Evolutionary conservation across 192 early-diverging fungal species (phyloP), one percentile per base, ranked within the genome.

Genomic region (Coemansia sp.): DNA sequence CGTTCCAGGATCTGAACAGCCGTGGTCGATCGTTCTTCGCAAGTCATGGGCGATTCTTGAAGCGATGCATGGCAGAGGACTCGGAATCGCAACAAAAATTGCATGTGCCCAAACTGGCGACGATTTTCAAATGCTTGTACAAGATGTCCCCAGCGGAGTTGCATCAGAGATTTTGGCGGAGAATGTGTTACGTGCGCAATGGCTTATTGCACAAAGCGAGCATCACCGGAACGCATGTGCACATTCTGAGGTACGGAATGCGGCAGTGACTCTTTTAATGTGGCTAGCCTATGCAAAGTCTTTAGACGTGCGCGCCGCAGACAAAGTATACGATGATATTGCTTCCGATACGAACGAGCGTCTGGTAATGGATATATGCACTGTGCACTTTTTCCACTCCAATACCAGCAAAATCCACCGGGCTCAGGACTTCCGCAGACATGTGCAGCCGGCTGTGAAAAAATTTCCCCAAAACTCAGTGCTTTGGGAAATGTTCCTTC

Each of bases 1-100:
- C 3, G 20, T 60, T 13, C 40, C 57, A 1, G 57, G 2, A 3
- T 37, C n/a, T 7, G 61, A 64, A 20, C 34, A 38, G 19, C 10
- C 20, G 19, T 76, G 74, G 74, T 15, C 45, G 8, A 40, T 62
- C 8, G 74, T 70, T 2, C 27, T 70, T 13, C 55, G 68, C 40
- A 76, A 66, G 27, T 70, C 74, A 2, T 76, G 74, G 74, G 64
- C 64, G 0, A 23, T 67, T 14, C 50, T 70, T 9, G 74, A 76
- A 36, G 38, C 50, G 7, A n/a, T 52, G 33, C 61, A 62, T 37
- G 74, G 74, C 0, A n/a, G 68, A 2, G 74, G 68, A 3, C 10
- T 76, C n/a, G 23, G 33, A 1, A 42, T 17, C 15, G 68, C 38
- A 4, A 22, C 62, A 22, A 6, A 47, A 23, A 53, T 75, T 11